These are phyloP conservation scores for Candida tetrigidarum DNA, from an alignment of 1,139 yeast species.

Conservation along the genomic window DNA sequence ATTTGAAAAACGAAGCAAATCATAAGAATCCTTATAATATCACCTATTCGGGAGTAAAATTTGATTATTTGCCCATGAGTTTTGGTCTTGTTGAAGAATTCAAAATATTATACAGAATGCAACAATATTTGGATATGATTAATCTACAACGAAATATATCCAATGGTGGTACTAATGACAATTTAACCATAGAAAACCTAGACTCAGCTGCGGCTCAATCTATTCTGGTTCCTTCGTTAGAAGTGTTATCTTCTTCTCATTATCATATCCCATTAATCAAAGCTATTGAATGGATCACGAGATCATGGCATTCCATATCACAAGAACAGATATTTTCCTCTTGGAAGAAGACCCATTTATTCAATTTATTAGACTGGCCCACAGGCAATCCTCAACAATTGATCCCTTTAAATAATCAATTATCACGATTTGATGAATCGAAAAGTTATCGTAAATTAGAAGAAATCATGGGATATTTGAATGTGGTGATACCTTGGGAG, in stretches of 20 bases:
- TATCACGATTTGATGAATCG: conserved; percentile 22
- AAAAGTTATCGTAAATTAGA: conserved; percentile 41
- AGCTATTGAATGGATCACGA: conserved; percentile 60
- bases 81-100: conserved; percentile 70
- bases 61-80: conserved; percentile 62
- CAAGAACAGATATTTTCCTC: conserved; percentile 49
- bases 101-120: conserved; percentile 59
- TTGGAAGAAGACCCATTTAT: conserved; percentile 51
- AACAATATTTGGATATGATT: conserved; percentile 59
- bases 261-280: conserved; percentile 53
- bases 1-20: conserved; percentile 43
- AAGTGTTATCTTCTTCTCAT: conserved; percentile 40
- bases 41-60: conserved; percentile 39
- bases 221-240: conserved; percentile 20
- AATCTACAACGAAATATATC: conserved; percentile 38
- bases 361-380: conserved; percentile 28
- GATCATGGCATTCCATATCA: conserved; percentile 58
- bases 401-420: conserved; percentile 10
- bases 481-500: conserved; percentile 62
- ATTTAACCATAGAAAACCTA: background rate
- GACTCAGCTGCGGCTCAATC: background rate
- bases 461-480: conserved; percentile 46
- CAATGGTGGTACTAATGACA: conserved; percentile 6
- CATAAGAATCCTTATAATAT: conserved; percentile 45
- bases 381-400: conserved; percentile 4